Conservation (phyloP, 805 yeast genomes). For the Ogataea haglerorum region DNA sequence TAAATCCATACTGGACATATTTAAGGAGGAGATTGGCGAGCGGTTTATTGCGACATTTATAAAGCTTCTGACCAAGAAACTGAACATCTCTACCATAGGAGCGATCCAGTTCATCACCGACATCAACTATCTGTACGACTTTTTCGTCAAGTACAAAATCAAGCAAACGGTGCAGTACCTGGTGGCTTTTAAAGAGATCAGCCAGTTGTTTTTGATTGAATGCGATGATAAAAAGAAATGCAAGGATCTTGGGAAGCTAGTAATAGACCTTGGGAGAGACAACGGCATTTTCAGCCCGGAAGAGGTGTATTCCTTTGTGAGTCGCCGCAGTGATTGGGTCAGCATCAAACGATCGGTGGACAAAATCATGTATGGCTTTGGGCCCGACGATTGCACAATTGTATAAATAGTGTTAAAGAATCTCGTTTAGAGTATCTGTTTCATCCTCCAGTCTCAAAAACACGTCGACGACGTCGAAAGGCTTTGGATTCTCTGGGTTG, state of each 20-base stretch:
- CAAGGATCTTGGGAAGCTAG: conserved; percentile 76
- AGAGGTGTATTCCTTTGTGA: conserved; percentile 90
- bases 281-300: conserved; percentile 89
- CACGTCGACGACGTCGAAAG: conserved; percentile 20
- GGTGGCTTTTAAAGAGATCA: conserved; percentile 78
- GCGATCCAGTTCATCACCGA: conserved; percentile 82
- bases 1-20: conserved; percentile 82
- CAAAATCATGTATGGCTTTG: conserved; percentile 91
- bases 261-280: conserved; percentile 79
- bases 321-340: conserved; percentile 84
- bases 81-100: conserved; percentile 71
- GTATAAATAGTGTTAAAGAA: conserved; percentile 33
- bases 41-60: conserved; percentile 74
- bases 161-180: conserved; percentile 72
- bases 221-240: conserved; percentile 63
- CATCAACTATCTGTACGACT: conserved; percentile 72
- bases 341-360: conserved; percentile 76
- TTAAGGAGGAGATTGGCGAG: conserved; percentile 91
- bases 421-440: conserved; percentile 19
- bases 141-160: conserved; percentile 58
- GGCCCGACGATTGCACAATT: conserved; percentile 69
- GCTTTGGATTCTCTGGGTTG: conserved; percentile 2
- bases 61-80: conserved; percentile 67
- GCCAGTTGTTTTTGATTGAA: conserved; percentile 72
- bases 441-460: conserved; percentile 23